Evolutionary conservation across 1,284 basidiomycete genomes (phyloP), one percentile per base, ranked within the genome.

Genomic region (Sanghuangporus sanghuang): DNA sequence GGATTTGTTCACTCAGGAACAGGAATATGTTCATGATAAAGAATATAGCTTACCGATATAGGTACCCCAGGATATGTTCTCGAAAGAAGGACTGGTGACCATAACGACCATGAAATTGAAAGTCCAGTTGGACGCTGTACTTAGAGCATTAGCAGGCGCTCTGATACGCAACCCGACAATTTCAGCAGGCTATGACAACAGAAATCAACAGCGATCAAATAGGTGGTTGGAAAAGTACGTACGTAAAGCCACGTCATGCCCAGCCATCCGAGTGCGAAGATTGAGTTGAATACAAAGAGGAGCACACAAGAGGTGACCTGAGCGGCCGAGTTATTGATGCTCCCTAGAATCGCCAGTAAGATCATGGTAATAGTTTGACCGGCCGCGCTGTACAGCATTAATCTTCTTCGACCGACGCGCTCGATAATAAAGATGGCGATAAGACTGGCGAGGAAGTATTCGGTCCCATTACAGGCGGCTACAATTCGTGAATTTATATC

Each of bases 251-350:
- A 87, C 6, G 87, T 86, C 83, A 89, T 87, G 23, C 86, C 86
- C 71, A 88, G 80, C 86, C 86, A 89, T 42, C 86, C 87, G 63
- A 89, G 77, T 0, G 86, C 86, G 73, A 89, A 89, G 76, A 86
- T 85, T 39, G 88, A 80, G 69, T 89, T 87, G 74, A 88, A 90
- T 39, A 86, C 73, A 72, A 87, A 89, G 68, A 86, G 80, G 71
- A 89, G 79, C 7, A 84, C 80, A 1, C 83, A 78, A 36, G 84
- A 85, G 11, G 82, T 78, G 62, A 86, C 74, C 57, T 82, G 79
- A 1, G 82, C 72, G 0, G 79, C 79, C 2, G 69, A 73, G 50
- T 75, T 81, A 66, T 81, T 75, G 66, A 83, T 75, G 62, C 75
- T 78, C 5, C 82, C 84, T 18, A 87, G 78, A 46, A 86, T 76